phyloP scores from a whole-genome alignment of 2,329 filamentous ascomycete genomes.

The Venturia effusa region DNA sequence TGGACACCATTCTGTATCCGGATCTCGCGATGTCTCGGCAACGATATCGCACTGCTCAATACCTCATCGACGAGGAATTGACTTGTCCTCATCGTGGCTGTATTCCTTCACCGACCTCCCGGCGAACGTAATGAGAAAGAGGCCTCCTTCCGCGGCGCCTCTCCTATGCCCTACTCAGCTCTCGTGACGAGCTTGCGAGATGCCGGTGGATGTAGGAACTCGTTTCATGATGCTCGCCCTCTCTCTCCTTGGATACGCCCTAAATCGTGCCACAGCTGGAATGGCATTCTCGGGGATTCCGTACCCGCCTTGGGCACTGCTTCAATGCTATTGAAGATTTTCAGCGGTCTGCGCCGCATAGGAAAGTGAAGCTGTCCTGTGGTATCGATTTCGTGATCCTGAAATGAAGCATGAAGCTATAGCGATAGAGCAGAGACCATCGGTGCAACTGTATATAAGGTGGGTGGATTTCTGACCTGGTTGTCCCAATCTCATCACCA shows the following conservation, averaged over 20 bases:
- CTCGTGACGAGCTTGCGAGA: not conserved
- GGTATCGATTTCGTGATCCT: not conserved
- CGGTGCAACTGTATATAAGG: not conserved
- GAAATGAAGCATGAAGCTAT: not conserved
- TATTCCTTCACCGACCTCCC: not conserved
- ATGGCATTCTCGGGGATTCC: not conserved
- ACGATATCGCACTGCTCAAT: not conserved
- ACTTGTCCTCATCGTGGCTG: not conserved
- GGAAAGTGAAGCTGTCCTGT: not conserved
- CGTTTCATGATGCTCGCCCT: not conserved
- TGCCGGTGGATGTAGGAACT: not conserved
- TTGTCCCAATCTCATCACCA: not conserved
- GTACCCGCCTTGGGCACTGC: not conserved
- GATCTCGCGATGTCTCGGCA: not conserved
- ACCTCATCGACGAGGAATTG: not conserved
- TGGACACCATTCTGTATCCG: not conserved
- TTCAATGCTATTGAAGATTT: not conserved
- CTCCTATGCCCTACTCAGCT: not conserved
- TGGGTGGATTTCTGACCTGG: too few relatives aligned
- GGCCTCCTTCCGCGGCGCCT: not conserved
- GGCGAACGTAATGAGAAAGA: not conserved
- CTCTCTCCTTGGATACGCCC: not conserved
- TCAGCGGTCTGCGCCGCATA: not conserved
- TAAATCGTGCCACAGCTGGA: not conserved
- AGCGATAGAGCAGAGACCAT: not conserved